These are phyloP conservation scores for Macrophomina pseudophaseolina DNA, from an alignment of 2,329 filamentous ascomycete genomes.

Conservation along the genomic window DNA sequence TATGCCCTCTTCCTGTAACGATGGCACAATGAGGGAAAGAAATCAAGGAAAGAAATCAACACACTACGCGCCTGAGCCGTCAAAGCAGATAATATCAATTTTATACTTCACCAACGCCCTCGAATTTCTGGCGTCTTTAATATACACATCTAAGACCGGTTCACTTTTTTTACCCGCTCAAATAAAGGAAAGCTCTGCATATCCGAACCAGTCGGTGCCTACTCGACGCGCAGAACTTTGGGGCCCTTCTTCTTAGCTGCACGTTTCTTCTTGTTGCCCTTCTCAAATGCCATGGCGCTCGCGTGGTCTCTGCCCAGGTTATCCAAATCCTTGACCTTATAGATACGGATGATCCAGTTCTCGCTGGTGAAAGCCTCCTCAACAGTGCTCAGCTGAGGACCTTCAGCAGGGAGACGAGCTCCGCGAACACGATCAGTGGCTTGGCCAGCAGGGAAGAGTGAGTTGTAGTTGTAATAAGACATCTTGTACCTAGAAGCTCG, in stretches of 20 bases:
- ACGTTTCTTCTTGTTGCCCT: constrained; percentile 85
- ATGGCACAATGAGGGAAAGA: neutral
- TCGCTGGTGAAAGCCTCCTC: constrained; percentile 99
- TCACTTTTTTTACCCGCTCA: constrained; percentile 9
- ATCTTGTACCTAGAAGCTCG: constrained; percentile 86
- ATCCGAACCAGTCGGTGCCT: constrained; percentile 37
- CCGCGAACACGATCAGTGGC: constrained; percentile 88
- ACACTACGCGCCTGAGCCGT: constrained; percentile 5
- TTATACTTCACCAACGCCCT: constrained; percentile 16
- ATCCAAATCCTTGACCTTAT: constrained; percentile 99
- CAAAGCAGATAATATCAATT: constrained; percentile 1
- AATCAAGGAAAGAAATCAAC: neutral
- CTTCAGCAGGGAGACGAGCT: constrained; percentile 77
- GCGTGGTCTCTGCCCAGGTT: constrained; percentile 91
- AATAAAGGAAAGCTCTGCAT: constrained; percentile 1
- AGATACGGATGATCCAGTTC: constrained; percentile 99
- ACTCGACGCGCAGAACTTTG: constrained; percentile 74
- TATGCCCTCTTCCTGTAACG: too few species aligned
- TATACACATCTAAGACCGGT: constrained; percentile 10
- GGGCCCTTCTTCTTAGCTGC: constrained; percentile 72
- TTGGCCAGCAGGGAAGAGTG: constrained; percentile 89
- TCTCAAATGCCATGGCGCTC: constrained; percentile 71
- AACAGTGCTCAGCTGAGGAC: constrained; percentile 83
- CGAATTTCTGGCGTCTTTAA: constrained; percentile 15
- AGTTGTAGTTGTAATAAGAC: constrained; percentile 98